phyloP scores from a whole-genome alignment of 768 basidiomycete genomes.

The Russula brevipes region DNA sequence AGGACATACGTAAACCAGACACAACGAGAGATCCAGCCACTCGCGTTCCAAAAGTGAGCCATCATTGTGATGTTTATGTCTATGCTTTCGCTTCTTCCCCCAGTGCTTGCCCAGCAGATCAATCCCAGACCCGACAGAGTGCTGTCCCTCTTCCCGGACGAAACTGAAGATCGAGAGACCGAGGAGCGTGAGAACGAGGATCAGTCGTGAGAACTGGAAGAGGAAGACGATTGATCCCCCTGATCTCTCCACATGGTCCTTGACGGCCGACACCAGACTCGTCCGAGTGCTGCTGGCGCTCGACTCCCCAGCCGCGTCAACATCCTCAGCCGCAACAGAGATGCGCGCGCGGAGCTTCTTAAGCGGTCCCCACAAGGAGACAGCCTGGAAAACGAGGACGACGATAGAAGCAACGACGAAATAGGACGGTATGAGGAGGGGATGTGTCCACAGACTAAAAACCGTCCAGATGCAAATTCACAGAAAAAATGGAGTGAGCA shows the following conservation, averaged over 20 bases:
- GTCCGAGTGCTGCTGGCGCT: neutral
- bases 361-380: neutral
- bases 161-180: conserved; percentile 45
- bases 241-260: conserved; percentile 37
- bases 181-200: conserved; percentile 45
- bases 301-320: neutral
- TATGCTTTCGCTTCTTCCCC: conserved; percentile 30
- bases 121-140: neutral
- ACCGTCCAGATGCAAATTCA: neutral
- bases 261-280: conserved; percentile 18
- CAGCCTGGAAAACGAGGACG: conserved; percentile 7
- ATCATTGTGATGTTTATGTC: neutral
- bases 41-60: conserved; percentile 10
- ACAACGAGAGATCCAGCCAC: conserved; percentile 26
- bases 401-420: conserved; percentile 5
- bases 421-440: conserved; percentile 20
- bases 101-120: conserved; percentile 27
- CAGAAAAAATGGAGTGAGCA: too few species aligned
- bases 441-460: conserved; percentile 16
- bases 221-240: conserved; percentile 46
- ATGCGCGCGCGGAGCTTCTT: neutral
- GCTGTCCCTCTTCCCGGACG: conserved; percentile 31
- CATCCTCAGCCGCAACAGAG: neutral
- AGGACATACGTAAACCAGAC: conserved; percentile 33
- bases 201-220: conserved; percentile 43